Conservation (phyloP, 2,329 filamentous ascomycete genomes). For the Claviceps sp. region DNA sequence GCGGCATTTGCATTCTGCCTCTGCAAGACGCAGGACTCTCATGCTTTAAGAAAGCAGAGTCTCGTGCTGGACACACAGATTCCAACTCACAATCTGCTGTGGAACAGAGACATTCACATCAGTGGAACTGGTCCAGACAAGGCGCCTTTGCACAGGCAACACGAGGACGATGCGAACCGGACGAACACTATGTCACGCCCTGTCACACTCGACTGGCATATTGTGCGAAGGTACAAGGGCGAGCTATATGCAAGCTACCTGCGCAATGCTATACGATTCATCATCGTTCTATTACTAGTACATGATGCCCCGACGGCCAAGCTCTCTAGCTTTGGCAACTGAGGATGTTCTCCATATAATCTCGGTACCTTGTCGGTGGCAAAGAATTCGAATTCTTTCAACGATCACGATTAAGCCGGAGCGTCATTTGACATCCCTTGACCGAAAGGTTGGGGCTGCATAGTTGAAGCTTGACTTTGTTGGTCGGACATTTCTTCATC, state of each 20-base stretch:
- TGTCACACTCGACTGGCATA: not conserved
- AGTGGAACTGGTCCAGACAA: not conserved
- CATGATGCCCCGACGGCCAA: slow-evolving; percentile 40
- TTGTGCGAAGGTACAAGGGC: too few relatives aligned
- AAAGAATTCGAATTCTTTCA: slow-evolving; percentile 46
- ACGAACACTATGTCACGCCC: not conserved
- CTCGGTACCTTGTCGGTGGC: slow-evolving; percentile 77
- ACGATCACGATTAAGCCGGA: slow-evolving; percentile 98
- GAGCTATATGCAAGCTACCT: too few relatives aligned
- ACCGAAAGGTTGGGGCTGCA: slow-evolving; percentile 68
- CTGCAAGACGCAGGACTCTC: not conserved
- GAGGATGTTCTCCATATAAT: slow-evolving; percentile 51
- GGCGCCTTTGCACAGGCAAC: not conserved
- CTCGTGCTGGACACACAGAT: not conserved
- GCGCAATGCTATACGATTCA: not conserved
- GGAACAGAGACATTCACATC: not conserved
- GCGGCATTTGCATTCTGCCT: not conserved
- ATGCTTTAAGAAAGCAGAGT: not conserved
- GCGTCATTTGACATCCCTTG: slow-evolving; percentile 72
- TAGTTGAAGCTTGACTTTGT: slow-evolving; percentile 96
- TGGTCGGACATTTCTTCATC: slow-evolving; percentile 52
- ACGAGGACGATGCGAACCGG: not conserved
- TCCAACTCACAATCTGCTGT: not conserved
- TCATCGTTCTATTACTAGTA: slow-evolving; percentile 7
- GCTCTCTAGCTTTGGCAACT: slow-evolving; percentile 43